These are phyloP conservation scores for Lobosporangium transversale DNA, from an alignment of 192 early-diverging fungal genomes.

Conservation along the genomic window DNA sequence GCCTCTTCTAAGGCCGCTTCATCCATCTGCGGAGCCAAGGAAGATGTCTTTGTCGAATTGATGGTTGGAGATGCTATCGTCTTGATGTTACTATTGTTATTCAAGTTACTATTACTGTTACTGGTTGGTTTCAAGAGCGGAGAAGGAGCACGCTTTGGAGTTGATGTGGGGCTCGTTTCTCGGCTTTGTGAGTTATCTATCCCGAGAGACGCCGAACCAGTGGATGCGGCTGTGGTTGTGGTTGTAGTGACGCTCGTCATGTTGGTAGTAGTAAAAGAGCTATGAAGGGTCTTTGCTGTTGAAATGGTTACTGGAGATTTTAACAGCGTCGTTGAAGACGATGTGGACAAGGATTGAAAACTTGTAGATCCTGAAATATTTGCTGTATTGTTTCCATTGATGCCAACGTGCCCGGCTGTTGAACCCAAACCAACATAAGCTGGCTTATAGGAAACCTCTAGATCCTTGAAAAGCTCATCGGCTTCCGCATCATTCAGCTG, in stretches of 20 bases:
- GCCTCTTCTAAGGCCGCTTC: constrained; percentile 32
- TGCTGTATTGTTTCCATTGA: too few relatives aligned
- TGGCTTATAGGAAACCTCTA: constrained; percentile 41
- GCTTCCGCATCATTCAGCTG: constrained; percentile 19
- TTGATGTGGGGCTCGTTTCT: constrained; percentile 22
- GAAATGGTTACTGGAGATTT: constrained; percentile 15
- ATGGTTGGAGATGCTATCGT: neutral
- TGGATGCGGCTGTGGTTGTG: too few relatives aligned
- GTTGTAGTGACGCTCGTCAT: neutral
- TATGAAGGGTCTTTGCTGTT: constrained; percentile 8
- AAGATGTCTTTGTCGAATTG: neutral
- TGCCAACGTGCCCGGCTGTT: neutral
- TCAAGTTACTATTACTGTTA: neutral
- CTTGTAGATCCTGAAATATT: constrained; percentile 18
- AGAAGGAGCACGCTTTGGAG: constrained; percentile 26
- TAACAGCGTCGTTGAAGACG: constrained; percentile 25
- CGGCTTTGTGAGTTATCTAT: constrained; percentile 7
- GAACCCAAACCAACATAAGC: constrained; percentile 19
- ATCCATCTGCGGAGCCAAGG: constrained; percentile 26
- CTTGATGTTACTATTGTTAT: neutral
- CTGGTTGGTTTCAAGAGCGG: constrained; percentile 22
- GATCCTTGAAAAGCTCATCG: constrained; percentile 48
- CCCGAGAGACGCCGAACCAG: neutral
- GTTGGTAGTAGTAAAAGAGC: neutral
- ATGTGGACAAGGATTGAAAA: constrained; percentile 19